phyloP scores from a whole-genome alignment of 306 rosid species.

The Argentina anserina region DNA sequence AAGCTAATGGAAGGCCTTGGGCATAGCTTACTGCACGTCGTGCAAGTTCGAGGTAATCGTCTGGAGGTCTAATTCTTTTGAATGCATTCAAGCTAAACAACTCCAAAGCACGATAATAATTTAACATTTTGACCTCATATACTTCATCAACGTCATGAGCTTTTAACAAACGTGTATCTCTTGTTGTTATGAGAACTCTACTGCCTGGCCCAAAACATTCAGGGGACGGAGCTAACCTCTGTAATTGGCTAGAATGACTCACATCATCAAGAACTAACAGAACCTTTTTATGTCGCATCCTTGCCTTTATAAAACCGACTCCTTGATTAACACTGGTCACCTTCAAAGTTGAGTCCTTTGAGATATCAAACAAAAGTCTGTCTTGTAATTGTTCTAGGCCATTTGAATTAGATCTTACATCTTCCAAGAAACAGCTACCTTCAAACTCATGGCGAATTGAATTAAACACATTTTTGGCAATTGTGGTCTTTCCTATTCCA shows the following conservation, averaged over 20 bases:
- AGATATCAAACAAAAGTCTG: neutral
- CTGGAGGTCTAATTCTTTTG: neutral
- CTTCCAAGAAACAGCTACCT: neutral
- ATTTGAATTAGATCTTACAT: neutral
- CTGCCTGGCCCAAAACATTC: neutral
- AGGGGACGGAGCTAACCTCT: neutral
- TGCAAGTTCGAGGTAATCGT: neutral
- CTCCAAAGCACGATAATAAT: neutral
- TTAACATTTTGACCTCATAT: neutral
- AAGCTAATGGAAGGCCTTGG: neutral
- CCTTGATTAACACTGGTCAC: neutral
- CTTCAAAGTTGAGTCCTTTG: neutral
- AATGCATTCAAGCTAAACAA: neutral
- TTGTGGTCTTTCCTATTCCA: neutral
- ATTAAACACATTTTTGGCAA: neutral
- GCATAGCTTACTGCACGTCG: neutral
- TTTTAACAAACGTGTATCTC: neutral
- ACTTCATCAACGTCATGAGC: neutral
- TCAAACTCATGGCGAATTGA: neutral
- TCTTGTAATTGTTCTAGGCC: neutral
- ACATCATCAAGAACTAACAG: constrained; percentile 2
- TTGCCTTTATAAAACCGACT: neutral
- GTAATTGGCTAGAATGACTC: neutral
- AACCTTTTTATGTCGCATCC: neutral
- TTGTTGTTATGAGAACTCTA: neutral